These are phyloP conservation scores for Septoria linicola DNA, from an alignment of 2,329 filamentous ascomycete genomes.

Conservation along the genomic window DNA sequence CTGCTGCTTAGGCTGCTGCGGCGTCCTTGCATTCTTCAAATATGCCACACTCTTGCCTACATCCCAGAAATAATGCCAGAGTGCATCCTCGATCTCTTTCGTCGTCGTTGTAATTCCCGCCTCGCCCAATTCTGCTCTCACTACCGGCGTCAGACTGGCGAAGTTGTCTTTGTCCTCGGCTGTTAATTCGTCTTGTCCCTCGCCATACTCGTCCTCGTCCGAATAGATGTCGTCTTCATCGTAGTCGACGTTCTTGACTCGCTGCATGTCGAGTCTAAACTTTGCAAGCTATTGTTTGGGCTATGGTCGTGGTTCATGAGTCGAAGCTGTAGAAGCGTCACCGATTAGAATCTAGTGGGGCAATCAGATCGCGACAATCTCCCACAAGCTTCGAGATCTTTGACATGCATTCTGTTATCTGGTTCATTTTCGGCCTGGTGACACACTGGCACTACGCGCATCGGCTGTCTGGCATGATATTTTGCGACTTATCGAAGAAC, in stretches of 20 bases:
- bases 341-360: neutral
- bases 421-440: too few relatives aligned
- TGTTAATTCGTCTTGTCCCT: slow-evolving; percentile 42
- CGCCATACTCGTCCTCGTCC: slow-evolving; percentile 50
- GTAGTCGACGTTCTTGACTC: slow-evolving; percentile 50
- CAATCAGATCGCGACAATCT: too few relatives aligned
- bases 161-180: slow-evolving; percentile 42
- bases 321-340: slow-evolving; percentile 2
- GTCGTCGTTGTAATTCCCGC: slow-evolving; percentile 53
- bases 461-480: too few relatives aligned
- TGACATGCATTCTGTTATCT: too few relatives aligned
- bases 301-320: neutral
- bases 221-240: slow-evolving; percentile 55
- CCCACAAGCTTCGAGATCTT: too few relatives aligned
- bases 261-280: slow-evolving; percentile 37
- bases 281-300: neutral
- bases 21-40: slow-evolving; percentile 54
- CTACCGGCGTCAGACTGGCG: slow-evolving; percentile 35
- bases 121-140: slow-evolving; percentile 37
- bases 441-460: too few relatives aligned
- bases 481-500: too few relatives aligned
- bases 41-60: slow-evolving; percentile 81
- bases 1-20: slow-evolving; percentile 31
- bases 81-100: slow-evolving; percentile 77
- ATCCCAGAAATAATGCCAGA: slow-evolving; percentile 97